Base-by-base conservation (phyloP, 2,329 filamentous ascomycete species). In the Amesomyces nigricolor region DNA sequence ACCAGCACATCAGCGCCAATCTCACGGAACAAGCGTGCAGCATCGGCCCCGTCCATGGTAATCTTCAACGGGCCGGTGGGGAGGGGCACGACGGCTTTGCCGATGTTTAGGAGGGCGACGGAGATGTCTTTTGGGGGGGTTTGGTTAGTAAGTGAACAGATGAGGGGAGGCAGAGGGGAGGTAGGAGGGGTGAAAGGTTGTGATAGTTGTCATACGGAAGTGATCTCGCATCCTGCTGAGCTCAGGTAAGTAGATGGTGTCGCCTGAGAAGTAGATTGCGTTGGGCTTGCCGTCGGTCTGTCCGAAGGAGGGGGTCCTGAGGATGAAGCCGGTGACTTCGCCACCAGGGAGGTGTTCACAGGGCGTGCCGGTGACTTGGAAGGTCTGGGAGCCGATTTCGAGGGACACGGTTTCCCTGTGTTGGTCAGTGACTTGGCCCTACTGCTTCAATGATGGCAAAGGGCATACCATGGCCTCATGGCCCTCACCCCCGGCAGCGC, bases 211-310 rank as follows among this genome's bases (percentile, higher is more conserved):
- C 14, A 74, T 56, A 54, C 75, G 70, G 50, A 63, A 77, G 42
- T 56, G 58, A 1, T 71, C 64, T 0, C 62, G 53, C 37, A 76
- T 72, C 6, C 58, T 45, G 1, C 61, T 54, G 4, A 75, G 65
- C 58, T 77, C 74, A 1, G 71, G 65, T 0, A 76, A 62, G 53
- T 78, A 77, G 4, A 78, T 69, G 0, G 75, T 79, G 55, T 79
- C 76, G 0, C 76, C 75, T 0, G 75, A 71, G 62, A 79, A 75
- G 57, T 73, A 79, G 7, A 78, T 70, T 2, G 70, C 76, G 53
- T 78, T 78, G 0, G 72, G 75, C 0, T 60, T 61, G 4, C 71
- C 64, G 5, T 62, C 58, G 8, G 58, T 51, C 1, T n/a, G 30
- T 2, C 75, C 75, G 39, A 78, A 77, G 0, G 64, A 64, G 0